Evolutionary conservation across 495 filamentous ascomycete species (phyloP).

Genomic region (Xylaria intraflava): DNA sequence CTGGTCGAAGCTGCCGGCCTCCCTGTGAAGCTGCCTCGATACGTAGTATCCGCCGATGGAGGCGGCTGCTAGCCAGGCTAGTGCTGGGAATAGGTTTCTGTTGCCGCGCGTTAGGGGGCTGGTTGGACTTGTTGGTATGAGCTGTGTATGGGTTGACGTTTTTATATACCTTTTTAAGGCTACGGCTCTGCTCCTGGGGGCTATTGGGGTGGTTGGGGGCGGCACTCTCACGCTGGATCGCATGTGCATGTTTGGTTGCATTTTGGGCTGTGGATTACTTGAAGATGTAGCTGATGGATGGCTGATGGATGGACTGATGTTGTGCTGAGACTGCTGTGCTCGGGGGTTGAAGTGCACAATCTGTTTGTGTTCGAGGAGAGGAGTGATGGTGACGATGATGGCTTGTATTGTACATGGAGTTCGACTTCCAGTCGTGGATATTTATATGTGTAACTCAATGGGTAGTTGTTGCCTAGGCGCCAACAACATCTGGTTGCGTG

Average conservation of each 20-base stretch:
- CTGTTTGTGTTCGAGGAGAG: no score
- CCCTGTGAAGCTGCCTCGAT: conserved; percentile 23
- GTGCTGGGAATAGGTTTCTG: conserved; percentile 11
- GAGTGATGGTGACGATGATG: no score
- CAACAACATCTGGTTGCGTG: no score
- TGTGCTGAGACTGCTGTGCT: background rate
- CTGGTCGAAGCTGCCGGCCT: conserved; percentile 30
- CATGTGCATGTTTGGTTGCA: conserved; percentile 10
- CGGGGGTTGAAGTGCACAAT: background rate
- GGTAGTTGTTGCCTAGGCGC: no score
- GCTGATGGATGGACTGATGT: background rate
- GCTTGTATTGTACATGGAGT: no score
- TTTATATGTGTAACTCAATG: no score
- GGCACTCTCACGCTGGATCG: background rate
- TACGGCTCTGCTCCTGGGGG: conserved; percentile 16
- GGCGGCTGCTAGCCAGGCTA: conserved; percentile 16
- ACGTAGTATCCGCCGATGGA: conserved; percentile 29
- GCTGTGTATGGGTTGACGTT: background rate
- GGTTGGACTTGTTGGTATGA: background rate
- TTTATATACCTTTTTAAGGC: conserved; percentile 12
- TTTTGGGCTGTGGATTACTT: background rate
- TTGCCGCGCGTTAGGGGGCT: background rate
- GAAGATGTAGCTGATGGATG: background rate
- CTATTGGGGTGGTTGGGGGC: background rate
- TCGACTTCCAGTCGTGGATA: no score